Evolutionary conservation across 202 grass and related monocot species (phyloP).

Genomic region (Zizania palustris): DNA sequence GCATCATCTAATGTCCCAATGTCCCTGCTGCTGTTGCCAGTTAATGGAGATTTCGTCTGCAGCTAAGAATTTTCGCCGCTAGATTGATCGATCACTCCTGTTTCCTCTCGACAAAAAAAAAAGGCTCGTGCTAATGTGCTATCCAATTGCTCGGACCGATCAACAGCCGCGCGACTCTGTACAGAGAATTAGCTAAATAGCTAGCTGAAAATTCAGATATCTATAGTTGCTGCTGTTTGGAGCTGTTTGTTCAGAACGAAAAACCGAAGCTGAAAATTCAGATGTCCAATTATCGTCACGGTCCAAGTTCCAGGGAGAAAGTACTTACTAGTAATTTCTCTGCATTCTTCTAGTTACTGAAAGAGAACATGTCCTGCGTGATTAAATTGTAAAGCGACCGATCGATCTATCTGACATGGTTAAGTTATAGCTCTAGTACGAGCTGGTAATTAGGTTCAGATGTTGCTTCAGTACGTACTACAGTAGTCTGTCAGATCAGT

Average conservation of each 20-base stretch:
- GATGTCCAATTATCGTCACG: neutral
- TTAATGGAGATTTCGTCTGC: neutral
- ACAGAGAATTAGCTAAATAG: no score
- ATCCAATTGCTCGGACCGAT: no score
- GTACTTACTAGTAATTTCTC: no score
- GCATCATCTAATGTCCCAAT: neutral
- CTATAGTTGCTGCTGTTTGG: no score
- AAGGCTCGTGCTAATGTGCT: no score
- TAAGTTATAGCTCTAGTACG: no score
- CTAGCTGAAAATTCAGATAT: no score
- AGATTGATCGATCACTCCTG: neutral
- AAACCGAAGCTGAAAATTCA: neutral
- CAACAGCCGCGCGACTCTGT: no score
- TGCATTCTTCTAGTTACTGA: no score
- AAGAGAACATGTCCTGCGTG: no score
- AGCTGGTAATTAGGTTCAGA: neutral
- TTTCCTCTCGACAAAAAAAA: neutral
- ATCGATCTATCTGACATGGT: neutral
- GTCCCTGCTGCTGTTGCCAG: neutral
- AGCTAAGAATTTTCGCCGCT: neutral
- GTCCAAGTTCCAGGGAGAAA: no score
- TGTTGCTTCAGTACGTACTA: neutral
- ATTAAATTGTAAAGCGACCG: neutral
- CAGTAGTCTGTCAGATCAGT: constrained; percentile 15
- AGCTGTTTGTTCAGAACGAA: no score